Percentiles rank a stretch among this genome's conserved stretches.
phyloP scores from a whole-genome alignment of 495 filamentous ascomycete species.

The Xylaria longipes region DNA sequence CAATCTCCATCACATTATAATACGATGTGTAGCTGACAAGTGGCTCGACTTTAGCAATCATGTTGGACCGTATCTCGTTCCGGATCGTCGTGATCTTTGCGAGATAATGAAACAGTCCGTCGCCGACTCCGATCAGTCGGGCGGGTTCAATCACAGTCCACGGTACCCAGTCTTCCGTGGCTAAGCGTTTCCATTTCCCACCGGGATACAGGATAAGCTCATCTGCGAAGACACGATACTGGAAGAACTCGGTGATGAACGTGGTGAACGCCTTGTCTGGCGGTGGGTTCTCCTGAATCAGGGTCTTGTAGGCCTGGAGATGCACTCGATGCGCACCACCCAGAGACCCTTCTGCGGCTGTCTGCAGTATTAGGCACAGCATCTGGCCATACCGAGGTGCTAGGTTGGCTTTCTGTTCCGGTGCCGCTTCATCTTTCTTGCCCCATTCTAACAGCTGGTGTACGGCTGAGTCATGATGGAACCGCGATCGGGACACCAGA shows the following conservation, averaged over 20 bases:
- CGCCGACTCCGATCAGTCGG: conserved; percentile 82
- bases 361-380: conserved; percentile 80
- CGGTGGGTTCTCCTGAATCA: conserved; percentile 67
- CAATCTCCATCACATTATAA: conserved; percentile 77
- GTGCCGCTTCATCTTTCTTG: conserved; percentile 42
- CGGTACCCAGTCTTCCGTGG: conserved; percentile 67
- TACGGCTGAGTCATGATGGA: conserved; percentile 68
- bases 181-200: conserved; percentile 56
- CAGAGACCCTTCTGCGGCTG: conserved; percentile 78
- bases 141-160: conserved; percentile 78
- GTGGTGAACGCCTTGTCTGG: conserved; percentile 69
- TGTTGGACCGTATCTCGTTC: conserved; percentile 74
- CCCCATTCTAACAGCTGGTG: conserved; percentile 59
- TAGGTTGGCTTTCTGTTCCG: conserved; percentile 55
- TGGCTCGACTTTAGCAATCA: conserved; percentile 66
- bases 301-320: conserved; percentile 74
- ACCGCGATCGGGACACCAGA: conserved; percentile 55
- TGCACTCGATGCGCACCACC: conserved; percentile 82
- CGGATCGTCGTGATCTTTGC: conserved; percentile 81
- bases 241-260: conserved; percentile 92
- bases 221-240: conserved; percentile 86
- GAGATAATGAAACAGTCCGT: conserved; percentile 82
- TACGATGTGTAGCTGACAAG: conserved; percentile 77
- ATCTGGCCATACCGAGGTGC: conserved; percentile 77
- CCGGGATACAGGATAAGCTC: conserved; percentile 74